Percentiles rank a stretch among this genome's conserved stretches.
phyloP scores from a whole-genome alignment of 2,329 filamentous ascomycete genomes.

The Sarocladium strictum region DNA sequence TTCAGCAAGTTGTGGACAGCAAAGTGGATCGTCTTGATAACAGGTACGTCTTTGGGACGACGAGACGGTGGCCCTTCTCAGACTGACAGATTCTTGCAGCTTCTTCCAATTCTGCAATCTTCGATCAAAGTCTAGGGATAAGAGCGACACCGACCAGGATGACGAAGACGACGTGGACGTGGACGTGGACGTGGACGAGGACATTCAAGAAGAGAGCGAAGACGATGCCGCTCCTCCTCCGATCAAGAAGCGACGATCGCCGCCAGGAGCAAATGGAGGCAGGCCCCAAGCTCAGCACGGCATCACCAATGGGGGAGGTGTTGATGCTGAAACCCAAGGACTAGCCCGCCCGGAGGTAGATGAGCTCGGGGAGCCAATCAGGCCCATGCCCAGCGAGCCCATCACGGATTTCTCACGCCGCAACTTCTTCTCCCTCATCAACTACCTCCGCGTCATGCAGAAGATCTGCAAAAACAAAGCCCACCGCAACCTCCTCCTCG shows the following conservation, averaged over 20 bases:
- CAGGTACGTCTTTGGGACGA: conserved; percentile 46
- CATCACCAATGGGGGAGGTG: conserved; percentile 18
- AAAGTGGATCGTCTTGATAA: conserved; percentile 76
- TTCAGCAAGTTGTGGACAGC: conserved; percentile 83
- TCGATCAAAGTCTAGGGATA: conserved; percentile 47
- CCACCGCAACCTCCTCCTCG: conserved; percentile 86
- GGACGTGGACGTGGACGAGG: conserved; percentile 16
- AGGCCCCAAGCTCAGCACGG: conserved; percentile 17
- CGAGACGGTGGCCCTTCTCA: not conserved
- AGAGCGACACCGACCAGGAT: conserved; percentile 21
- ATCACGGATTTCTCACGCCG: conserved; percentile 89
- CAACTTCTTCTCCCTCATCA: conserved; percentile 93
- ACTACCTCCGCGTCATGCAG: conserved; percentile 92
- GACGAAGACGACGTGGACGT: conserved; percentile 19
- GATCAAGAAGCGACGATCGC: conserved; percentile 56
- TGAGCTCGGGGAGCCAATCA: conserved; percentile 77
- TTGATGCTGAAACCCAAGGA: conserved; percentile 27
- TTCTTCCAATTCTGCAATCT: conserved; percentile 88
- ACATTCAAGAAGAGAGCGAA: conserved; percentile 46
- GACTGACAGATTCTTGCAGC: conserved; percentile 35
- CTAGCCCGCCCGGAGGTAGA: conserved; percentile 61
- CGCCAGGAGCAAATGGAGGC: conserved; percentile 23
- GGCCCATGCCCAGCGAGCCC: conserved; percentile 63
- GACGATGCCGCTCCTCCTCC: conserved; percentile 82
- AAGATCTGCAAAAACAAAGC: conserved; percentile 96